Evolutionary conservation across 2,329 filamentous ascomycete species (phyloP).

Genomic region (Trichophyton verrucosum): DNA sequence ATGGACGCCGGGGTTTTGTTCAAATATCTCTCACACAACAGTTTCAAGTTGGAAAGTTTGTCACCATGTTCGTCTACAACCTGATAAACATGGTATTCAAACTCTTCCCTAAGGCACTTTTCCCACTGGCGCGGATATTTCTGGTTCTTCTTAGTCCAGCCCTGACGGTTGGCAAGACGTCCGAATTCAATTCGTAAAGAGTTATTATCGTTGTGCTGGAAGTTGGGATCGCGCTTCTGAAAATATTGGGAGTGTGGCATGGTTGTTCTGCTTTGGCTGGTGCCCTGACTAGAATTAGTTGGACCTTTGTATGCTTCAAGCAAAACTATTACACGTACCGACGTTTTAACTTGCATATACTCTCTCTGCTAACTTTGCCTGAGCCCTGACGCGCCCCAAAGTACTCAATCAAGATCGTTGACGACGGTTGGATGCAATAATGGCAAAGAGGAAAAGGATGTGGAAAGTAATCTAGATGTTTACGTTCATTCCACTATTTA

Average conservation of each 20-base stretch:
- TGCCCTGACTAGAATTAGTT: background rate
- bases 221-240: background rate
- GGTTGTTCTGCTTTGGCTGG: background rate
- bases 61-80: background rate
- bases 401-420: too few species aligned
- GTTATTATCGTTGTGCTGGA: constrained; percentile 5
- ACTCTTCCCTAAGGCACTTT: background rate
- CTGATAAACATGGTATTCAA: background rate
- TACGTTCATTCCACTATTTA: background rate
- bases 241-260: constrained; percentile 5
- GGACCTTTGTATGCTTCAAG: background rate
- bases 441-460: background rate
- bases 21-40: background rate
- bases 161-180: constrained; percentile 2
- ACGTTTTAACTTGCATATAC: background rate
- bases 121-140: constrained; percentile 1
- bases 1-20: background rate
- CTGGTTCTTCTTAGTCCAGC: constrained; percentile 6
- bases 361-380: too few species aligned
- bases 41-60: background rate
- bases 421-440: background rate
- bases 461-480: background rate
- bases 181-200: constrained; percentile 5
- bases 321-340: too few species aligned
- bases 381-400: too few species aligned